phyloP scores from a whole-genome alignment of 1,284 basidiomycete genomes.

The Cerrena zonata region DNA sequence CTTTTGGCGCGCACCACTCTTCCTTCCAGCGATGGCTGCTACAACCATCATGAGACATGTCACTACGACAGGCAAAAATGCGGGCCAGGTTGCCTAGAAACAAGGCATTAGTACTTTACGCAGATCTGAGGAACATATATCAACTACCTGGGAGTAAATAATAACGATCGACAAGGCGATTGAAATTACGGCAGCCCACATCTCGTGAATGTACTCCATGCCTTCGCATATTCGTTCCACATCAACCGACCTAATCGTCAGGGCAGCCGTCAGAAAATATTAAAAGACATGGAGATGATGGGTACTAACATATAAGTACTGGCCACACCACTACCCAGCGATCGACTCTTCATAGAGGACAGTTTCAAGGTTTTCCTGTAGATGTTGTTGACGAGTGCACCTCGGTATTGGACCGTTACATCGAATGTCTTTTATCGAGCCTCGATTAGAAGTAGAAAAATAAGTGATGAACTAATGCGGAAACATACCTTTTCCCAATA shows the following conservation, averaged over 20 bases:
- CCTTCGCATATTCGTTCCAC: not conserved
- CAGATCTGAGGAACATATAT: not conserved
- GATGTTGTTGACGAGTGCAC: not conserved
- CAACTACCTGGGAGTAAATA: not conserved
- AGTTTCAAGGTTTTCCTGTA: not conserved
- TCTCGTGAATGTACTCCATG: not conserved
- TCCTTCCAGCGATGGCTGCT: not conserved
- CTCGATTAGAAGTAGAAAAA: not conserved
- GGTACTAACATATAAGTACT: not conserved
- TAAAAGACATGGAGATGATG: not conserved
- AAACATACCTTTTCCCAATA: not conserved
- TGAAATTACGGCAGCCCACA: not conserved
- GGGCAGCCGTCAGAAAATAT: not conserved
- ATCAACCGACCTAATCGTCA: not conserved
- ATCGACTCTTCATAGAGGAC: not conserved
- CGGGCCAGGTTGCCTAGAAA: not conserved
- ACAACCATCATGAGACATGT: not conserved
- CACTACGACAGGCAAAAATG: not conserved
- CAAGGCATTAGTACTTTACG: not conserved
- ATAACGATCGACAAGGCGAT: not conserved
- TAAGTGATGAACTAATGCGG: too few species aligned
- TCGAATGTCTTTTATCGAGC: not conserved
- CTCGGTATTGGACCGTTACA: not conserved
- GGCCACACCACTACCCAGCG: not conserved
- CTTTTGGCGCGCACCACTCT: not conserved